These are phyloP conservation scores for Rhodamnia rubescens DNA, from an alignment of 345 rosid genomes.

Conservation along the genomic window DNA sequence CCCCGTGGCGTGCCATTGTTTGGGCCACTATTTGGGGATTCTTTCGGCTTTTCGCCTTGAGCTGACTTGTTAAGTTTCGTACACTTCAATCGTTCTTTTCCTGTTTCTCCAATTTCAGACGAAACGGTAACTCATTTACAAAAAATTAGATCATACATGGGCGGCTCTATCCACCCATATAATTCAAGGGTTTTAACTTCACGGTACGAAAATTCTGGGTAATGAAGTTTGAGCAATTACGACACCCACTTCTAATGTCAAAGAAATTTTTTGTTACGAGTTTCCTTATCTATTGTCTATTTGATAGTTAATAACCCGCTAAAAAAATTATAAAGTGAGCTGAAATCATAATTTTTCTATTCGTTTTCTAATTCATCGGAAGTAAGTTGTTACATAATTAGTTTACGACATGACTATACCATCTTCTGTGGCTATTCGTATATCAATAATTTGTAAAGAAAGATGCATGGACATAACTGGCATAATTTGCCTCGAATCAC, in stretches of 20 bases:
- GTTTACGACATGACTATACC: accelerated
- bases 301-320: not conserved
- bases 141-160: not conserved
- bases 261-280: too few species aligned
- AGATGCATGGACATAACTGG: not conserved
- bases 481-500: not conserved
- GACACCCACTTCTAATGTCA: too few species aligned
- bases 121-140: not conserved
- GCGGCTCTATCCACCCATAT: too few species aligned
- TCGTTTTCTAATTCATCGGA: not conserved
- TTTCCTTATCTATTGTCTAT: not conserved
- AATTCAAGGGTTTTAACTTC: not conserved
- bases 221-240: not conserved
- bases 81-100: not conserved
- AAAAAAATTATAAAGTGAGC: not conserved
- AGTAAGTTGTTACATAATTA: not conserved
- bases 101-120: not conserved
- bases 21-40: not conserved
- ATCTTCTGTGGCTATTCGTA: not conserved
- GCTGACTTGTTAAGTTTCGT: not conserved
- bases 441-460: accelerated
- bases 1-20: accelerated
- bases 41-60: not conserved
- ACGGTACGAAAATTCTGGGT: not conserved
- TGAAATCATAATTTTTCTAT: not conserved